phyloP scores from a whole-genome alignment of 202 grass and related monocot species.

The Hordeum pubiflorum region DNA sequence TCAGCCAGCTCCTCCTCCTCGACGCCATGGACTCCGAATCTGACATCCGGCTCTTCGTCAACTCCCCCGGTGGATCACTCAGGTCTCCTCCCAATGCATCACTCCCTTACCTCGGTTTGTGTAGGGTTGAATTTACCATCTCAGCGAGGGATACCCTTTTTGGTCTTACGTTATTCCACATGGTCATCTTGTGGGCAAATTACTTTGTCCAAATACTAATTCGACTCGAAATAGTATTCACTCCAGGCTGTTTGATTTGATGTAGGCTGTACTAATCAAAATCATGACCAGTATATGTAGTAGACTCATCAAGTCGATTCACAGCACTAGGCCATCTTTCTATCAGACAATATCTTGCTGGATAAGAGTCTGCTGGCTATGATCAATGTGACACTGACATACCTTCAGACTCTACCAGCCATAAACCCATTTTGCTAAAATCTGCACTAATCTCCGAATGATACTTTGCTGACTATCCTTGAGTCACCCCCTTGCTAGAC shows the following conservation, averaged over 20 bases:
- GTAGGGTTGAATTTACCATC: not conserved
- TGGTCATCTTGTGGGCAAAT: not conserved
- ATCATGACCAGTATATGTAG: not conserved
- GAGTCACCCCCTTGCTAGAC: not conserved
- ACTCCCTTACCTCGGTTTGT: not conserved
- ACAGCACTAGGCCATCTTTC: not conserved
- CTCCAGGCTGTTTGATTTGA: not conserved
- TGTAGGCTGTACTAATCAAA: not conserved
- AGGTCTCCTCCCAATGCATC: constrained; percentile 27
- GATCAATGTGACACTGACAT: not conserved
- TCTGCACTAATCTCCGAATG: not conserved
- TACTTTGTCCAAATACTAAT: not conserved
- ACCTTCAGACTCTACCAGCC: not conserved
- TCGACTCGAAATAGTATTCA: not conserved
- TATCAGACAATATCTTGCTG: not conserved
- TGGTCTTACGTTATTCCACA: not conserved
- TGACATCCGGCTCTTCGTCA: constrained; percentile 83
- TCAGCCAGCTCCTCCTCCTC: constrained; percentile 80
- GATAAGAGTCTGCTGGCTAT: not conserved
- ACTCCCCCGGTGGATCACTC: constrained; percentile 75
- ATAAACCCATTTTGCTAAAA: not conserved
- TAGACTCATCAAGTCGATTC: not conserved
- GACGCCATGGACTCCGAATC: constrained; percentile 60
- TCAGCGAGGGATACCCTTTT: not conserved
- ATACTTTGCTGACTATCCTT: not conserved